Base-by-base conservation (phyloP, 441 rosid species). In the Geranium incanum region DNA sequence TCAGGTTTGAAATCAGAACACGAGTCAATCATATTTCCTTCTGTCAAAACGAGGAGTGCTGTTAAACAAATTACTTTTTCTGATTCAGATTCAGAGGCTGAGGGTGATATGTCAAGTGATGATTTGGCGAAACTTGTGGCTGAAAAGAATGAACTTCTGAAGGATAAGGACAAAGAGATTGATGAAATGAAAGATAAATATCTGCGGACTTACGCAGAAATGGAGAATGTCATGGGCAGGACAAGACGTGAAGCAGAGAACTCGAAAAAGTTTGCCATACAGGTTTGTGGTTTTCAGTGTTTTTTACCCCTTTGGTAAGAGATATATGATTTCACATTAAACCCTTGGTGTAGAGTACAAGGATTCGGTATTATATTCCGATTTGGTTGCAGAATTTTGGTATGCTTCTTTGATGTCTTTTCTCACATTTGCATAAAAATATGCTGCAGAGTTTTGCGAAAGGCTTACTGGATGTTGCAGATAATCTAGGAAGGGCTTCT, bases 401-500 rank as follows among this genome's bases (percentile, higher is more conserved):
- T 68, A 12, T 45, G 76, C 2, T 59, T 9, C 68, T 63, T 72
- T 55, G 67, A 60, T 65, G 13, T 36, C 28, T 39, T 37, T 18
- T 23, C 13, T 65, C n/a, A 43, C 72, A 6, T 70, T 50, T 73
- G 13, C 15, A 50, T 50, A 11, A 11, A 62, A 36, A 62, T 72
- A 57, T 73, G n/a, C 43, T 78, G 75, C 85, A 95, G 99, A 90
- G 80, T 75, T 92, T 95, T 84, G 91, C 96, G 5, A 88, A 85
- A 72, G 74, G 86, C 79, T 88, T 95, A 65, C 81, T 92, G 70
- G 98, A 92, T 83, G 99, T 95, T 67, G 92, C 90, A 2, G 99
- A 95, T 87, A 92, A 92, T 82, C 86, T 95, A 75, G 89, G 70
- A 75, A 87, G 96, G 84, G 99, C 97, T 79, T 88, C 96, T 71